Evolutionary conservation across 2,329 filamentous ascomycete genomes (phyloP).

Genomic region (Lasiodiplodia sp.): DNA sequence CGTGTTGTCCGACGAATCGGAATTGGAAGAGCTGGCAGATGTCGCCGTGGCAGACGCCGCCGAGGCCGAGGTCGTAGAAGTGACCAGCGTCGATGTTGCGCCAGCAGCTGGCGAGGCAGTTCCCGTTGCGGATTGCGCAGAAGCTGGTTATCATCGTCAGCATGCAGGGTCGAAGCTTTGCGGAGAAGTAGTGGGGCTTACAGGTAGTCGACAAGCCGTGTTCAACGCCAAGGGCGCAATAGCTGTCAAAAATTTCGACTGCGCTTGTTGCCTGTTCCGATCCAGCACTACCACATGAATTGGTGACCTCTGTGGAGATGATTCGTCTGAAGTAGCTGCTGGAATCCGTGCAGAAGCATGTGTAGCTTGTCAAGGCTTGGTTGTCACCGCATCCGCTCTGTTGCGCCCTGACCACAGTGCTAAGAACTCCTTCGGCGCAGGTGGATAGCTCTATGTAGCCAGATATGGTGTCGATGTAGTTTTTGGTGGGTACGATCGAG

Average conservation of each 20-base stretch:
- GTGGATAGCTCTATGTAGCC: conserved; percentile 3
- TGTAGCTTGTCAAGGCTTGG: not conserved
- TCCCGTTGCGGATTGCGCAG: not conserved
- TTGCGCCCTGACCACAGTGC: conserved; percentile 14
- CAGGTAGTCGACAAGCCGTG: not conserved
- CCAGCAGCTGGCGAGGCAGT: not conserved
- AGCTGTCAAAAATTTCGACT: not conserved
- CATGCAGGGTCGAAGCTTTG: not conserved
- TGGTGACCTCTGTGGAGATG: not conserved
- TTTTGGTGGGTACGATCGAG: conserved; percentile 6
- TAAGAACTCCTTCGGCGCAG: conserved; percentile 5
- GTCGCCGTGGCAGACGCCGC: not conserved
- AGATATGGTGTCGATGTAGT: conserved; percentile 9
- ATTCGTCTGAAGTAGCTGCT: not conserved
- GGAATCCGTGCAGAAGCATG: conserved; percentile 14
- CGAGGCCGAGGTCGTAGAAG: not conserved
- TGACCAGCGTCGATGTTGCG: not conserved
- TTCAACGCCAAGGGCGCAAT: conserved; percentile 13
- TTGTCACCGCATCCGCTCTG: conserved; percentile 16
- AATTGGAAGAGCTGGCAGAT: not conserved
- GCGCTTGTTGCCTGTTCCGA: not conserved
- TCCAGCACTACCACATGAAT: not conserved
- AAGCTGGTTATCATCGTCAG: not conserved
- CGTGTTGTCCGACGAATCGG: not conserved
- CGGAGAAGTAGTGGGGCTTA: not conserved